phyloP scores from a whole-genome alignment of 2,329 filamentous ascomycete species.

The Lachnum nothofagi region DNA sequence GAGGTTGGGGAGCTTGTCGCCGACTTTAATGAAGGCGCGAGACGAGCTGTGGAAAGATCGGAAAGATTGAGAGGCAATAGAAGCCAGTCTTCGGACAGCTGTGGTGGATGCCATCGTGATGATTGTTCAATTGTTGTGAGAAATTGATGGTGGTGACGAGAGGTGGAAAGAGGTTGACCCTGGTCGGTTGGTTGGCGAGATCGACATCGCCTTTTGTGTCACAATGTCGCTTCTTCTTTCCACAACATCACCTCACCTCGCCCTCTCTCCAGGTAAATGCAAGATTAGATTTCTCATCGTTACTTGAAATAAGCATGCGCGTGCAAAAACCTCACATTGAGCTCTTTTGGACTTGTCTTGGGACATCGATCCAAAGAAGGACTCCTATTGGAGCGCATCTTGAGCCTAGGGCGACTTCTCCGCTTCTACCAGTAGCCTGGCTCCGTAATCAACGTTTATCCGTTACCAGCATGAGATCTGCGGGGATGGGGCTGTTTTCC shows the following conservation, averaged over 20 bases:
- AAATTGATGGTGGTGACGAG: background rate
- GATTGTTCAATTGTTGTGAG: background rate
- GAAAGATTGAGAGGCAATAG: conserved; percentile 11
- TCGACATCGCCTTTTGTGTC: background rate
- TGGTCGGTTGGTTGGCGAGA: too few species aligned
- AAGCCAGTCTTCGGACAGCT: conserved; percentile 21
- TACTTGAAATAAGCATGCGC: too few species aligned
- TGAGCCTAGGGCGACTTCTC: background rate
- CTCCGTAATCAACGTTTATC: conserved; percentile 3
- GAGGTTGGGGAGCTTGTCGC: conserved; percentile 72
- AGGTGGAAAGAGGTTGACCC: background rate
- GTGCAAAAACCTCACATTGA: background rate
- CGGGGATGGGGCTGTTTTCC: conserved; percentile 8
- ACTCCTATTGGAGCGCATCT: conserved; percentile 15
- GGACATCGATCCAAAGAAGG: background rate
- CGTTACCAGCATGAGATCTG: conserved; percentile 3
- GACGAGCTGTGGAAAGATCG: conserved; percentile 59
- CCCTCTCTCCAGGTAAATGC: background rate
- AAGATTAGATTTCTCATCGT: too few species aligned
- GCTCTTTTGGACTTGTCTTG: background rate
- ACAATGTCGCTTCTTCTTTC: background rate
- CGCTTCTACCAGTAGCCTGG: conserved; percentile 3
- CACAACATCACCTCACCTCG: too few species aligned
- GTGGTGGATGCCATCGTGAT: conserved; percentile 24
- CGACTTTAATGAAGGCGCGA: conserved; percentile 63